Evolutionary conservation across 441 rosid genomes (phyloP), one percentile per base, ranked within the genome.

Genomic region (Syzygium syzygioides): DNA sequence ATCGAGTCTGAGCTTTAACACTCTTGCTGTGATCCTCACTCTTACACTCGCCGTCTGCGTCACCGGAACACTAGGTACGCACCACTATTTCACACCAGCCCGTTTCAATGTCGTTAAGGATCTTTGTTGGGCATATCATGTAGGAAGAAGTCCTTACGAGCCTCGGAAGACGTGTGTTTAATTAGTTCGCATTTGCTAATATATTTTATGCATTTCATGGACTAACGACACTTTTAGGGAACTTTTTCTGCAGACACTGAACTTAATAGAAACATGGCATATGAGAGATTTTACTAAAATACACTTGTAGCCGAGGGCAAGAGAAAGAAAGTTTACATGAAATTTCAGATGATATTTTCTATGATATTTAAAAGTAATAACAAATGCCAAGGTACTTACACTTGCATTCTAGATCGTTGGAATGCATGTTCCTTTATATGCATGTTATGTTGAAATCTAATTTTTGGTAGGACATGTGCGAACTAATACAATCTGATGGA

Each of bases 11-110:
- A 85, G 90, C 93, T 60, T 92, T 86, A 91, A 85, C 85, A 86
- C 26, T 55, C 15, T 92, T 30, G 62, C 92, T 37, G 7, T 90
- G 83, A 41, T 76, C 53, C 23, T 91, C 54, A 91, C 93, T 88
- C 87, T 93, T 56, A 90, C 91, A 60, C 87, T 94, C 37, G 71
- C 91, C 59, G 20, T 92, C 79, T 91, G 59, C 26, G 86, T 89
- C 11, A 91, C 92, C 85, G 89, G 52, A 59, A 88, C 92, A 45
- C 91, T 89, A 50, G 94, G 96, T 94, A 87, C 87, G 9, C 26
- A 9, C 60, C 59, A 9, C 59, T 55, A 55, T 20, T 55, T 19
- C 59, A 55, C 26, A 55, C 59, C 60, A 59, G 26, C 55, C 64
- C n/a, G 6, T 20, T 59, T 26, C 12, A 26, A 59, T 59, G 64